Base-by-base conservation (phyloP, 352 stramenopile genomes). In the Phytophthora lateralis region DNA sequence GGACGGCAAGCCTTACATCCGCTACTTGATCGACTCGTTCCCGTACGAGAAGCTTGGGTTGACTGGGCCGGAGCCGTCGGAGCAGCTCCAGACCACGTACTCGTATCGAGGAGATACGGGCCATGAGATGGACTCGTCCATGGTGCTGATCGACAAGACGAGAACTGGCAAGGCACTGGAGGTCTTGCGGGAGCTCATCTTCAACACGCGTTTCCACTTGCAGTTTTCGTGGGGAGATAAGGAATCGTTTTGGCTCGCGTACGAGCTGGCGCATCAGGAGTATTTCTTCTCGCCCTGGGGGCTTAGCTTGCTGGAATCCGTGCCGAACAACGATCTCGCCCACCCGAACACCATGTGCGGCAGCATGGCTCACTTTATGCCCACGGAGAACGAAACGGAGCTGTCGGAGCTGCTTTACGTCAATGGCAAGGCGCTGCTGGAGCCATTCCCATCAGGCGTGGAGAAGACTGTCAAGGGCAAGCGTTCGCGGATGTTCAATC, bases 41-140 rank as follows among this genome's bases (percentile, higher is more conserved):
- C 66, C 82, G 60, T 90, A 88, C 50, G 46, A 43, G 1, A 67
- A 76, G 24, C 77, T 88, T 29, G 60, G 58, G 0, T 47, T 86
- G 15, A 60, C 6, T 10, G 63, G 63, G 2, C 46, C 58, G 1
- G 50, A 45, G 17, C 73, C 76, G 17, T 89, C 79, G 6, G 44
- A 79, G 21, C 61, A 80, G 14, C 44, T 89, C 14, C 54, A 62
- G 26, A 41, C 72, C 0, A 82, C 75, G 20, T 72, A 75, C 18
- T 65, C 73, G 6, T 89, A 75, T 51, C 60, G 56, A 37, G 70
- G 60, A 20, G 50, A 71, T 15, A 81, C 72, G 2, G 69, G 63
- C 17, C 76, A 87, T 45, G 76, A 87, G 29, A 76, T 75, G 69
- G 79, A 89, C 48, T 89, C 80, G 39, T 88, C 76, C 34, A 75